phyloP scores from a whole-genome alignment of 2,329 filamentous ascomycete genomes.

The Fusarium sororula region DNA sequence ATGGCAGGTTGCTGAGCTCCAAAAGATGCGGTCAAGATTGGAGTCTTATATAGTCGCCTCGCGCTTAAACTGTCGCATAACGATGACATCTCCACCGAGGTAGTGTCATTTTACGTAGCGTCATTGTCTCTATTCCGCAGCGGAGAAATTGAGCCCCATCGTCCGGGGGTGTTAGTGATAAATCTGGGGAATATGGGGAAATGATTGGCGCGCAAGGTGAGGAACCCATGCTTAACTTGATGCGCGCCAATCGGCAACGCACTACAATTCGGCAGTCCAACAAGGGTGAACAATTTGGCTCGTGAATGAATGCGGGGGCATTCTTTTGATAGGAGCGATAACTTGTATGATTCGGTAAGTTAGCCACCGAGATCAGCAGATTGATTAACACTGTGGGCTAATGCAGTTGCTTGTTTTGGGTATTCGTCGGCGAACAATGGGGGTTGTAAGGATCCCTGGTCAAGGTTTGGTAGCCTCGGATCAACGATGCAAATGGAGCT shows the following conservation, averaged over 20 bases:
- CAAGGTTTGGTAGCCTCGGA: constrained; percentile 9
- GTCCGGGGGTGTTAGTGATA: constrained; percentile 7
- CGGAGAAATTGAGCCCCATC: constrained; percentile 23
- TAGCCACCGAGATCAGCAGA: constrained; percentile 20
- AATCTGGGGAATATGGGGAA: constrained; percentile 24
- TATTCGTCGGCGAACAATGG: not conserved
- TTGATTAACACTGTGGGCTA: not conserved
- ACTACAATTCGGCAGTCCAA: not conserved
- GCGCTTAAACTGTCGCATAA: not conserved
- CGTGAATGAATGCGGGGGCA: constrained; percentile 14
- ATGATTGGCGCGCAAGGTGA: constrained; percentile 31
- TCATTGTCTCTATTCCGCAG: not conserved
- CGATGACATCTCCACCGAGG: not conserved
- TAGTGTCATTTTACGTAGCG: not conserved
- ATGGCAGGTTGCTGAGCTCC: constrained; percentile 4
- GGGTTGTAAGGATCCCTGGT: not conserved
- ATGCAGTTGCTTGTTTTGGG: not conserved
- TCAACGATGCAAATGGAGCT: not conserved
- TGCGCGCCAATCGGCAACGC: constrained; percentile 25
- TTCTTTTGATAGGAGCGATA: constrained; percentile 24
- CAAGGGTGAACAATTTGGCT: constrained; percentile 8
- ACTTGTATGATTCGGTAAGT: not conserved
- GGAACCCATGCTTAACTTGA: not conserved
- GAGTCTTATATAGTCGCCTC: constrained; percentile 13
- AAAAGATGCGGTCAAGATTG: not conserved